Base-by-base conservation (phyloP, 2,329 filamentous ascomycete genomes). In the Trichophyton benhamiae region DNA sequence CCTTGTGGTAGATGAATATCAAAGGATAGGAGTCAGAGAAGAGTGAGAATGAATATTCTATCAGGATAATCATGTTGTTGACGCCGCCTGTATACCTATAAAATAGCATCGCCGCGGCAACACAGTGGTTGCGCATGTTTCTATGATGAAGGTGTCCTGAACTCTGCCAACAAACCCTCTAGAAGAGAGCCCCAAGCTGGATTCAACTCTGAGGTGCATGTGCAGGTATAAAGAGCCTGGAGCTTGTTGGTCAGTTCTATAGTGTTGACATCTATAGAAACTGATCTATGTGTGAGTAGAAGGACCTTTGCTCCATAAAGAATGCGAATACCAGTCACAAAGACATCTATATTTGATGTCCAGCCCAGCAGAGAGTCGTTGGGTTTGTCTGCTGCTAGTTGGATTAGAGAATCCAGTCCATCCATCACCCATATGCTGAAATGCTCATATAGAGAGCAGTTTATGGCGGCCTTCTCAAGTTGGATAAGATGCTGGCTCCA, bases 281-380 rank as follows among this genome's bases (percentile, higher is more conserved):
- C 59, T 17, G 66, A 62, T 33, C 62, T 66, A 17, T 63, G 58
- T 0, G 53, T 65, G 0, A 67, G 68, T 13, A 70, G 61, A n/a
- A 78, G 55, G 8, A 73, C 64, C 13, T 68, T 68, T 2, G 76
- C 72, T 48, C 76, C 68, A 41, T 66, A 68, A 49, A 78, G 70
- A 13, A 78, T 65, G 13, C 75, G 71, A n/a, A 74, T 62, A 1
- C 73, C 74, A 27, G 78, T 64, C 1, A 70, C 70, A 60, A 91
- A 92, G 0, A 86, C 82, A 33, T 85, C 82, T 0, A 84, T 79
- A 61, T 85, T 84, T 1, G 86, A 85, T 1, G 82, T 82, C 85
- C 87, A 91, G 5, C 89, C 88, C 38, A 95, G 74, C 7, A 87
- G 79, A 0, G 87, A 86, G 68, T 90, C 87, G 0, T 70, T 69